Evolutionary conservation across 2,329 filamentous ascomycete genomes (phyloP).

Genomic region (Epicoccum sorghinum): DNA sequence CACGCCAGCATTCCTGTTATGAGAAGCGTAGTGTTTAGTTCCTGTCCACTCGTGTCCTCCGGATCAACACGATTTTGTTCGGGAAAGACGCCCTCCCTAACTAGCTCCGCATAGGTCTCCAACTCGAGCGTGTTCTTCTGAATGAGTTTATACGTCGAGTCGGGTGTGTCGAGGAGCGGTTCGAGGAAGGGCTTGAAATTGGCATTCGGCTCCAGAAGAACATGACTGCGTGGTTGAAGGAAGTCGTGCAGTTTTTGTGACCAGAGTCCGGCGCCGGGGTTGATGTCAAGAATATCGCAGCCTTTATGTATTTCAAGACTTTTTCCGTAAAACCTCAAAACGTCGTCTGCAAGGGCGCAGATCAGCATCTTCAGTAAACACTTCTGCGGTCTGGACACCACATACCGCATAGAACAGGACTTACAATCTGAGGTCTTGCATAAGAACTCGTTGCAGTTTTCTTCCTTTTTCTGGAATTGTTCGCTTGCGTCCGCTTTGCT

Average conservation of each 20-base stretch:
- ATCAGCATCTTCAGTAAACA: constrained; percentile 12
- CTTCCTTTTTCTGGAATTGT: neutral
- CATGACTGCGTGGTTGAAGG: constrained; percentile 79
- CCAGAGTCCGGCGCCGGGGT: constrained; percentile 80
- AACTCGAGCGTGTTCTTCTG: constrained; percentile 28
- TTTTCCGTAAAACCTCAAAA: constrained; percentile 71
- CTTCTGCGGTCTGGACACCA: constrained; percentile 22
- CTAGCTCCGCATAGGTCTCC: constrained; percentile 56
- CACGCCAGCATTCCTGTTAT: constrained; percentile 50
- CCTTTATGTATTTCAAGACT: constrained; percentile 73
- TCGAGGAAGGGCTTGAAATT: constrained; percentile 67
- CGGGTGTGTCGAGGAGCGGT: constrained; percentile 47
- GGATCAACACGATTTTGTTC: constrained; percentile 58
- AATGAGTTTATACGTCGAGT: constrained; percentile 57
- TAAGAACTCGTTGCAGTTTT: neutral
- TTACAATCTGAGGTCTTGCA: constrained; percentile 48
- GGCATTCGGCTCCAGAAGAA: constrained; percentile 77
- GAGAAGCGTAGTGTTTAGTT: constrained; percentile 74
- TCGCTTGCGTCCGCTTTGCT: too few species aligned
- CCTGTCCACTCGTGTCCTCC: constrained; percentile 50
- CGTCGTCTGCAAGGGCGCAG: constrained; percentile 61
- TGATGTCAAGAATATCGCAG: constrained; percentile 86
- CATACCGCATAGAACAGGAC: constrained; percentile 54
- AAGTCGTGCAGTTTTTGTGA: constrained; percentile 76
- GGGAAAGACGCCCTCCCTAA: constrained; percentile 59